Evolutionary conservation across 768 basidiomycete species (phyloP), one percentile per base, ranked within the genome.

Genomic region (Pulveroboletus sp.): DNA sequence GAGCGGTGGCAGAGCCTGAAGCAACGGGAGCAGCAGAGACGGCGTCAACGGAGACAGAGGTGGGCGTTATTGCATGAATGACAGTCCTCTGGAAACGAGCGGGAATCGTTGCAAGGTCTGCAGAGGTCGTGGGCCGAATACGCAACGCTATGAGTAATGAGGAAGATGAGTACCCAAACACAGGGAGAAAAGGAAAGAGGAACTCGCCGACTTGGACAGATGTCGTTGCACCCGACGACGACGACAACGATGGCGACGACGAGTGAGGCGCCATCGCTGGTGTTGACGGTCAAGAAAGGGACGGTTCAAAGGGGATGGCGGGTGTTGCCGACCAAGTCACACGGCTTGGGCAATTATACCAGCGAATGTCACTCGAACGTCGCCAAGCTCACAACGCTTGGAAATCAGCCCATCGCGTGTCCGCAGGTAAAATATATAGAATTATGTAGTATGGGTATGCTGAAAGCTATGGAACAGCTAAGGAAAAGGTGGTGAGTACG

Each of bases 161-260:
- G 55, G 21, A 21, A 21, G 35, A 52, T 53, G 33, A 47, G 49
- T 26, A 14, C 1, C 8, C 13, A 10, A 18, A 11, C 28, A 35
- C 24, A 38, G 11, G 8, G 40, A 27, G 15, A 40, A 21, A 1
- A 1, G 4, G 15, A 8, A 9, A 38, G 27, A 8, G n/a, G 24
- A 47, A 83, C 91, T 76, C 47, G 86, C 91, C 91, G 71, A 93
- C 91, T 93, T 93, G 89, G 47, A 93, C 90, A 57, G 90, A 91
- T 59, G 90, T 93, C 73, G 86, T 79, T 76, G 83, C 69, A 69
- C 65, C 66, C 53, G 63, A 67, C 56, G 79, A 78, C 76, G 83
- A 79, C 74, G 77, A 72, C 55, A 79, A 77, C 77, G 84, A 79
- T 72, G 82, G 79, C 77, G 84, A 79, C 72, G 82, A 79, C 72